Evolutionary conservation across 2,329 filamentous ascomycete genomes (phyloP), one percentile per base, ranked within the genome.

Genomic region (Colletotrichum sp.): DNA sequence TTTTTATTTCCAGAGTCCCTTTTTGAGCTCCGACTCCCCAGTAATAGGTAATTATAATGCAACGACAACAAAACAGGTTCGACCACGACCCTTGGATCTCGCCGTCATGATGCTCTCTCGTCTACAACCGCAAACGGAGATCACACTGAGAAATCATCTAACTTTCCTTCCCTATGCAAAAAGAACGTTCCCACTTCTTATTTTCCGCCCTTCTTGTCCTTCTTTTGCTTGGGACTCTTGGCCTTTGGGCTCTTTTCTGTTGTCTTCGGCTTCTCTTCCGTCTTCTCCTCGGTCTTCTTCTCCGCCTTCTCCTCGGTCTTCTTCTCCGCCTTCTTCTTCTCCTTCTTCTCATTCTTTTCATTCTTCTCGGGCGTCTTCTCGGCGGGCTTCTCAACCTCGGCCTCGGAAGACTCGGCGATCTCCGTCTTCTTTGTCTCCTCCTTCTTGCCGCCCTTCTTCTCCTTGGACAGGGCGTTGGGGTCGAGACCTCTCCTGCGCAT

Each of bases 401-500:
- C 66, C 66, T 76, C 59, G 8, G 68, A 66, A 34, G 66, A 68
- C 65, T 76, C 74, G 18, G 57, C n/a, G 9, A 12, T 21, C 70
- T 76, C 76, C 18, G 78, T 75, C 74, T 82, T 73, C 55, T 59
- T 62, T 2, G 57, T 4, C 57, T 73, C 74, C 47, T 69, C 66
- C 36, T 69, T 61, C 67, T 71, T 63, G 66, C 61, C 64, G 64
- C 76, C 76, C 74, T 78, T 77, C 18, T 78, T 76, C 75, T 83
- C 80, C 77, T 80, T 83, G 63, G 77, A 75, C 59, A 85, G 83
- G 31, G 89, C 91, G 80, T 90, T 91, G 2, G 94, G 94, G 82
- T 96, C 91, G 67, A 96, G 83, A 74, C 94, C 94, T 81, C 93
- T 93, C 79, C 91, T 90, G 78, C 93, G 91, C 87, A 95, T 90